These are phyloP conservation scores for Pseudocercospora pini-densiflorae DNA, from an alignment of 2,329 filamentous ascomycete genomes.

Conservation along the genomic window DNA sequence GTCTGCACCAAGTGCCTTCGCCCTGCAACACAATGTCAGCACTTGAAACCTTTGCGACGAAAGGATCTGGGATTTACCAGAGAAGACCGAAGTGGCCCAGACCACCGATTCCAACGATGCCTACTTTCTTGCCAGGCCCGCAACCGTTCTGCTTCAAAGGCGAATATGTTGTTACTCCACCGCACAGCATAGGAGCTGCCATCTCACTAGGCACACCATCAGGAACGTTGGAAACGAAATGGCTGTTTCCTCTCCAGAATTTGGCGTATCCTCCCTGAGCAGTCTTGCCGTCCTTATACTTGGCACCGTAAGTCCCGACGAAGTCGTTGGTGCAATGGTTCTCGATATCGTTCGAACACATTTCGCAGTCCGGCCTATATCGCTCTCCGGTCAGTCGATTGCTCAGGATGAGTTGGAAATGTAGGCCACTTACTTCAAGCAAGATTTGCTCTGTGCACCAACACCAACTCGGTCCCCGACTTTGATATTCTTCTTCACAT, in stretches of 20 bases:
- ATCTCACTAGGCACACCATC: constrained; percentile 52
- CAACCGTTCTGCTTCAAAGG: constrained; percentile 69
- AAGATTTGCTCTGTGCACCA: constrained; percentile 54
- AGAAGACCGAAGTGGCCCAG: constrained; percentile 67
- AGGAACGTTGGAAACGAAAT: constrained; percentile 63
- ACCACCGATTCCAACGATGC: constrained; percentile 73
- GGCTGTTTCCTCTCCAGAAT: constrained; percentile 49
- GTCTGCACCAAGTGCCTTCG: constrained; percentile 70
- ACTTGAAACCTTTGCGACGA: too few relatives aligned
- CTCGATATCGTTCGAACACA: constrained; percentile 54
- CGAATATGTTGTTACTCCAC: constrained; percentile 73
- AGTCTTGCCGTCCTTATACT: constrained; percentile 24
- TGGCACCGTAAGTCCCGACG: constrained; percentile 30
- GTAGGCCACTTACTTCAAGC: constrained; percentile 40
- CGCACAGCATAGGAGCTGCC: constrained; percentile 75
- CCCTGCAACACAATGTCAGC: constrained; percentile 42
- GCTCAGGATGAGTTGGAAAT: background rate
- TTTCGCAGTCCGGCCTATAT: constrained; percentile 50
- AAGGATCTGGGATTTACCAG: constrained; percentile 39
- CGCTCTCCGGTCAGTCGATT: background rate
- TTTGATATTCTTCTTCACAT: constrained; percentile 38
- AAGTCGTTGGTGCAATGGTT: constrained; percentile 44
- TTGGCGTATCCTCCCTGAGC: constrained; percentile 65
- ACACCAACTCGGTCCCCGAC: constrained; percentile 53
- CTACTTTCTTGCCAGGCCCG: constrained; percentile 72